These are phyloP conservation scores for Shiraia sp. DNA, from an alignment of 2,329 filamentous ascomycete species.

Conservation along the genomic window DNA sequence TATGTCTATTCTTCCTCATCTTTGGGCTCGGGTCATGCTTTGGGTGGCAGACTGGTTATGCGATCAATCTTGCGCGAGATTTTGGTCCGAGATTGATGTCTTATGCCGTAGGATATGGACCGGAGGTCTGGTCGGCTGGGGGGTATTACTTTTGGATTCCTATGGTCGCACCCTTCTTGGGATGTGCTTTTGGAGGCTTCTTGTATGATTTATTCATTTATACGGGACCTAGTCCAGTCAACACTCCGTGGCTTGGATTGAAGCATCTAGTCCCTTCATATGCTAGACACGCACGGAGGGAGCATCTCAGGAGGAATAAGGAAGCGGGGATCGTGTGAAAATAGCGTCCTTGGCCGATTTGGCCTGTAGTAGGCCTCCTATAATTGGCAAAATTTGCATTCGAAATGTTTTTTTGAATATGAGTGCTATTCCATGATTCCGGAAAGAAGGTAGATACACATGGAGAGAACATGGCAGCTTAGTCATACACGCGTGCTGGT, in stretches of 20 bases:
- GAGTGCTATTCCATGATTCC: neutral
- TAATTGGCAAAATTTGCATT: neutral
- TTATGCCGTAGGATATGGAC: slow-evolving; percentile 69
- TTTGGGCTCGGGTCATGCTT: slow-evolving; percentile 75
- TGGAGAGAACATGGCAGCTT: slow-evolving; percentile 1
- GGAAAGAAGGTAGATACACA: neutral
- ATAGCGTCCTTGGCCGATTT: too few relatives aligned
- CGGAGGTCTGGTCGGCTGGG: slow-evolving; percentile 68
- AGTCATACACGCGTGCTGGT: slow-evolving; percentile 17
- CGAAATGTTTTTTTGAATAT: neutral
- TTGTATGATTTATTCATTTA: slow-evolving; percentile 56
- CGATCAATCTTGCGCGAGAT: slow-evolving; percentile 73
- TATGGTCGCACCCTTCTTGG: slow-evolving; percentile 71
- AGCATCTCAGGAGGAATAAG: slow-evolving; percentile 28
- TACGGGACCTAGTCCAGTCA: slow-evolving; percentile 71
- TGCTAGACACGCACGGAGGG: slow-evolving; percentile 23
- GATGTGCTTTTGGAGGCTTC: slow-evolving; percentile 44
- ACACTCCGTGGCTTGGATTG: slow-evolving; percentile 68
- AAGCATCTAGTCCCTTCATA: slow-evolving; percentile 49
- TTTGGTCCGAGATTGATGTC: slow-evolving; percentile 70
- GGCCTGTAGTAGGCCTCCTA: neutral
- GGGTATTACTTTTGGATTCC: slow-evolving; percentile 78
- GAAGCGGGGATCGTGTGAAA: slow-evolving; percentile 34
- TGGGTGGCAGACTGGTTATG: slow-evolving; percentile 77
- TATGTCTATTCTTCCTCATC: slow-evolving; percentile 71